Base-by-base conservation (phyloP, 2,329 filamentous ascomycete species). In the Cladosporium colombiae region DNA sequence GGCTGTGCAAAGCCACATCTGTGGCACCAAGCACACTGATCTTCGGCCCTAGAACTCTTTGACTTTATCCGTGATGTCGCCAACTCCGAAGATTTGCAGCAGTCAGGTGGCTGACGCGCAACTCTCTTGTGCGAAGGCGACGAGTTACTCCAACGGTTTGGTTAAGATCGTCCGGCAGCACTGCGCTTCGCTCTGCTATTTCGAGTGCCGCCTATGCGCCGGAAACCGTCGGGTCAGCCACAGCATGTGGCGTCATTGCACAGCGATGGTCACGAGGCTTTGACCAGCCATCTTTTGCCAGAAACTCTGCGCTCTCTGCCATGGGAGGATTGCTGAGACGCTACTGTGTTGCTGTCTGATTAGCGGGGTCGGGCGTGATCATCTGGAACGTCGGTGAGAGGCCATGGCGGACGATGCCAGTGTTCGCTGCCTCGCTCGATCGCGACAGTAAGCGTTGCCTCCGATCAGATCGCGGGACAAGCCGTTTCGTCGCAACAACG, bases 101-200 rank as follows among this genome's bases (percentile, higher is more conserved):
- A 23, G 44, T 31, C n/a, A 25, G 44, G 59, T 62, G 59, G 59
- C 59, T 62, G 59, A 62, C 59, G 59, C 59, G 59, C 44, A 62
- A 46, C 31, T 25, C 49, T 37, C 16, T 35, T 52, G 27, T 35
- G 27, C 44, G 25, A 62, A n/a, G 40, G 23, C 29, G n/a, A 33
- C 11, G 50, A 53, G 37, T 23, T 59, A 59, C 33, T 40, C 56
- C 56, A 62, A 62, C 59, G 44, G 59, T 62, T 62, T 52, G 29
- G 59, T 52, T 49, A 62, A 52, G 59, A 62, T 62, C 59, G 59
- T 44, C 59, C 59, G 59, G 59, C 59, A 52, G 29, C 44, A 52
- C 59, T 62, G 44, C 58, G 58, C 59, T 62, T 37, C 11, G 23
- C 44, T n/a, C 29, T 25, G 27, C 31, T 50, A 52, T 37, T 53